Conservation (phyloP, 208 protist genomes). For the Crithidia expoeki region DNA sequence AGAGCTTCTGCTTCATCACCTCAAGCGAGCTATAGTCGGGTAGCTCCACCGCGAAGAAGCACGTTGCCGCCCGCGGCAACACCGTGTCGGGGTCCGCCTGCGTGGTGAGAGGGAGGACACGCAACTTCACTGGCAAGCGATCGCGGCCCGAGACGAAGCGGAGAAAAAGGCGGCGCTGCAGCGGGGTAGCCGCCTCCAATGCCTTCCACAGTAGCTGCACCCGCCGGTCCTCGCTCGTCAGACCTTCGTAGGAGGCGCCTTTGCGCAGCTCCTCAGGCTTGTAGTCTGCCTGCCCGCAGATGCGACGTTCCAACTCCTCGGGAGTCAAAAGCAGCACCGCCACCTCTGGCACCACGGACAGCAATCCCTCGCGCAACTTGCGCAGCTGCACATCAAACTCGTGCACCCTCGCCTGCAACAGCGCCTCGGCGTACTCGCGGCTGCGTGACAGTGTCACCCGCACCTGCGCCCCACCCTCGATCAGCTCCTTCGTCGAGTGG, state of each 20-base stretch:
- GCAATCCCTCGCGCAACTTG: slow-evolving; percentile 86
- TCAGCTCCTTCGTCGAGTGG: slow-evolving; percentile 73
- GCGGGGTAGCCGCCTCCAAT: slow-evolving; percentile 81
- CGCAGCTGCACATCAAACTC: slow-evolving; percentile 82
- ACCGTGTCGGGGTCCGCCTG: slow-evolving; percentile 83
- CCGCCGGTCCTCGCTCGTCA: slow-evolving; percentile 77
- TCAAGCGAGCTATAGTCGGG: slow-evolving; percentile 94
- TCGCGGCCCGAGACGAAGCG: slow-evolving; percentile 92
- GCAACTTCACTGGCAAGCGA: slow-evolving; percentile 87
- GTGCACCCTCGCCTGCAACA: slow-evolving; percentile 73
- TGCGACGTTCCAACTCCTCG: slow-evolving; percentile 83
- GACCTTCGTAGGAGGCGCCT: slow-evolving; percentile 83
- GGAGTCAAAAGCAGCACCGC: slow-evolving; percentile 85
- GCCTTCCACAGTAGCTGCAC: slow-evolving; percentile 92
- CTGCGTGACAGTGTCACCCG: slow-evolving; percentile 78
- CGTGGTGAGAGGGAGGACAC: slow-evolving; percentile 71
- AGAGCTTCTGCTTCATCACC: slow-evolving; percentile 93
- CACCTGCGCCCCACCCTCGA: slow-evolving; percentile 58
- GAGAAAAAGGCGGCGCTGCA: slow-evolving; percentile 88
- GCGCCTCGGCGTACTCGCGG: slow-evolving; percentile 76
- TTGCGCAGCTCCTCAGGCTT: slow-evolving; percentile 83
- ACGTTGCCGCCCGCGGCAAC: slow-evolving; percentile 94
- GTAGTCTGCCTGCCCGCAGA: slow-evolving; percentile 93
- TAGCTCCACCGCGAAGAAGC: slow-evolving; percentile 96
- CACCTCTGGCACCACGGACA: slow-evolving; percentile 85